Percentiles rank a stretch among this genome's conserved stretches.
Evolutionary conservation across 768 basidiomycete genomes (phyloP).

Genomic region (Floccularia luteovirens): DNA sequence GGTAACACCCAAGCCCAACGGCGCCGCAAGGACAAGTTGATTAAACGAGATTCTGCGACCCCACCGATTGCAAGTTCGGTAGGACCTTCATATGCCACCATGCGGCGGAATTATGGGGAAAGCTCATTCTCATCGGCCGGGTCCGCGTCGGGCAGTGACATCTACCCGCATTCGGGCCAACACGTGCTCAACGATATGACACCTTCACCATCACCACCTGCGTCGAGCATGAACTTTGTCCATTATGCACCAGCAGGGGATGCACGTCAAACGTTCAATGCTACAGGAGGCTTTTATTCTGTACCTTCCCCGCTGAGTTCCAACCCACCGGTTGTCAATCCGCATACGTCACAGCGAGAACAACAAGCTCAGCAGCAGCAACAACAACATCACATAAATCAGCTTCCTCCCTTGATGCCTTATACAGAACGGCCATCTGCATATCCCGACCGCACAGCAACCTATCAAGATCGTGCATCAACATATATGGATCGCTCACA

Average conservation of each 20-base stretch:
- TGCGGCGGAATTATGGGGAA: constrained; percentile 43
- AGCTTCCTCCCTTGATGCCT: neutral
- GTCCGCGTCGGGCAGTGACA: constrained; percentile 51
- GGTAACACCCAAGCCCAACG: constrained; percentile 51
- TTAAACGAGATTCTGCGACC: constrained; percentile 35
- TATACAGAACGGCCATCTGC: too few species aligned
- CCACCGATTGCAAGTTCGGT: constrained; percentile 25
- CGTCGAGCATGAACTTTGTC: constrained; percentile 44
- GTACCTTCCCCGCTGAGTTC: constrained; percentile 48
- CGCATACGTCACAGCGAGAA: constrained; percentile 6
- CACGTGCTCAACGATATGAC: constrained; percentile 28
- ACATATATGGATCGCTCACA: too few species aligned
- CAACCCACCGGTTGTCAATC: constrained; percentile 27
- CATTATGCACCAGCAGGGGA: constrained; percentile 40
- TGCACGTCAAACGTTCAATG: constrained; percentile 24
- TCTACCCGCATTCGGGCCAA: constrained; percentile 40
- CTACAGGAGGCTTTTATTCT: constrained; percentile 32
- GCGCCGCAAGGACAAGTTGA: constrained; percentile 56
- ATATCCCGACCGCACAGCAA: constrained; percentile 18
- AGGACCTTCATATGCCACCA: constrained; percentile 31
- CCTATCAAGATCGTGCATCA: too few species aligned
- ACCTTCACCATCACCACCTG: constrained; percentile 66
- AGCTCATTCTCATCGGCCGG: constrained; percentile 41
- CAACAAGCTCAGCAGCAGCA: constrained; percentile 13
- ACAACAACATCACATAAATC: constrained; percentile 17